These are phyloP conservation scores for Rosa rugosa DNA, from an alignment of 306 rosid genomes.

Conservation along the genomic window DNA sequence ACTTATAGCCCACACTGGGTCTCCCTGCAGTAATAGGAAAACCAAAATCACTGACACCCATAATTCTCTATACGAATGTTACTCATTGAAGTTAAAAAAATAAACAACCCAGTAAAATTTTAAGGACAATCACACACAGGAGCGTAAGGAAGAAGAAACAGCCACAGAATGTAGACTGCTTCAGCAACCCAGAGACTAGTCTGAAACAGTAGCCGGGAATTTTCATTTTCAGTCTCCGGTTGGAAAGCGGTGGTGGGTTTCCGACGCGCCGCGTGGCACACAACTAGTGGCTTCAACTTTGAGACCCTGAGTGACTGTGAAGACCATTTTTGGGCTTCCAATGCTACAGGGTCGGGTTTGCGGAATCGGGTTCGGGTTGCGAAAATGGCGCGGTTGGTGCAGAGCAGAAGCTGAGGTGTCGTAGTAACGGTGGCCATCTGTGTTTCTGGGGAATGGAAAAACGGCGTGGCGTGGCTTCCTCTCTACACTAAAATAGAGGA, in stretches of 20 bases:
- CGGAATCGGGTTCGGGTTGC: constrained; percentile 28
- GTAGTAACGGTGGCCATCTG: constrained; percentile 27
- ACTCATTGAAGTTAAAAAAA: not conserved
- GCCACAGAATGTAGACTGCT: constrained; percentile 73
- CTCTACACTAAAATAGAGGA: constrained; percentile 14
- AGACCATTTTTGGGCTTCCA: constrained; percentile 2
- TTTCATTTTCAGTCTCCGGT: constrained; percentile 25
- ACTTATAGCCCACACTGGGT: constrained; percentile 93
- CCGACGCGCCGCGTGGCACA: constrained; percentile 43
- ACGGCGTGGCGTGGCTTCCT: constrained; percentile 31
- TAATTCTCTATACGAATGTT: not conserved
- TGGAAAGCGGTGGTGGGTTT: constrained; percentile 31
- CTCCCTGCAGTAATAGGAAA: constrained; percentile 58
- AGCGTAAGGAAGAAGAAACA: constrained; percentile 80
- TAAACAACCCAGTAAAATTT: not conserved
- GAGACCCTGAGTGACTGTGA: constrained; percentile 16
- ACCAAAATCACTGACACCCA: constrained; percentile 3
- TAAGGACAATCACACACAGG: constrained; percentile 38
- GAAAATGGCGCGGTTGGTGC: constrained; percentile 20
- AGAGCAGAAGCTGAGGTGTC: constrained; percentile 36
- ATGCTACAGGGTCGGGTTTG: constrained; percentile 5
- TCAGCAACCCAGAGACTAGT: constrained; percentile 61
- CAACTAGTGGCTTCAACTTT: constrained; percentile 19
- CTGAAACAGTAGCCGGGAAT: constrained; percentile 39
- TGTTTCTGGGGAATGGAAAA: constrained; percentile 9